Evolutionary conservation across 495 filamentous ascomycete species (phyloP).

Genomic region (Penicillium pulvis): DNA sequence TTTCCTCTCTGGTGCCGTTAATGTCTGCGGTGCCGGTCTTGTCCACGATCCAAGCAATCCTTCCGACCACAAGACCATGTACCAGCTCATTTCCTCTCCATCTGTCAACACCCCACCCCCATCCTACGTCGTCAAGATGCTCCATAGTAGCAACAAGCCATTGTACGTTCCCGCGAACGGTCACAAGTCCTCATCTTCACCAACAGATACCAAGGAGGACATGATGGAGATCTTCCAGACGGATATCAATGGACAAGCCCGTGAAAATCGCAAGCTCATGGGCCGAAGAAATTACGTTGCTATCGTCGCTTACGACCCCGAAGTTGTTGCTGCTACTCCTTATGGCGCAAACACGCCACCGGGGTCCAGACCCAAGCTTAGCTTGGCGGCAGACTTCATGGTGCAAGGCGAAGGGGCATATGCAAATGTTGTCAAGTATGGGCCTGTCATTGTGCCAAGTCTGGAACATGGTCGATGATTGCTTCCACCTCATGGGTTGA

Average conservation of each 20-base stretch:
- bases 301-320: constrained; percentile 89
- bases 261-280: constrained; percentile 91
- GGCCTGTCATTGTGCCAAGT: constrained; percentile 92
- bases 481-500: not conserved
- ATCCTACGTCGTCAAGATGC: constrained; percentile 83
- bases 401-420: constrained; percentile 88
- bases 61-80: constrained; percentile 97
- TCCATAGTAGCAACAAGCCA: constrained; percentile 81
- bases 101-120: constrained; percentile 87
- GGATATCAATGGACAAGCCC: constrained; percentile 75
- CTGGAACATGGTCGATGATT: constrained; percentile 72
- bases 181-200: constrained; percentile 62
- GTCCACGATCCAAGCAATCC: constrained; percentile 93
- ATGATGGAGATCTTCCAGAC: constrained; percentile 99
- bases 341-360: constrained; percentile 43
- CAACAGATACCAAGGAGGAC: constrained; percentile 91
- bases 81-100: constrained; percentile 89
- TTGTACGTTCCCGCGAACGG: constrained; percentile 92
- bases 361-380: constrained; percentile 64
- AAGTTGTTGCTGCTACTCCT: constrained; percentile 58
- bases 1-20: constrained; percentile 90
- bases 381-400: constrained; percentile 93
- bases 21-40: constrained; percentile 87
- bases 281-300: constrained; percentile 91
- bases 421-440: constrained; percentile 87